A percentile compares a stretch with the other conserved stretches of the same genome.
Evolutionary conservation across 257 asterid species (phyloP).

Genomic region (Scutellaria minor): DNA sequence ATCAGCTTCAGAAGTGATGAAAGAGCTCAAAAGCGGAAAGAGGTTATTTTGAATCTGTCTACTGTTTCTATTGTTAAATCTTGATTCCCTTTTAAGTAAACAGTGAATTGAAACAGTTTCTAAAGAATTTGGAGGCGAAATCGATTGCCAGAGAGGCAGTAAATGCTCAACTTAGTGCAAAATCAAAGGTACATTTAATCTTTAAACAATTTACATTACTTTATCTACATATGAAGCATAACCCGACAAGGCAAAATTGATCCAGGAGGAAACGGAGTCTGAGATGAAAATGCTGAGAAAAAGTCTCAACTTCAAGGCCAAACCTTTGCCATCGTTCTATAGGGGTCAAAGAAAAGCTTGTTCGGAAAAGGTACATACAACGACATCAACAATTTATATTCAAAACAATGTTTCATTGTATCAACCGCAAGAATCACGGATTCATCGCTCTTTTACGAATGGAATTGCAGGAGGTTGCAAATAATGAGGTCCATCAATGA

Average conservation of each 20-base stretch:
- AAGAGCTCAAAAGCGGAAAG: conserved; percentile 55
- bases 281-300: conserved; percentile 42
- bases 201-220: background rate
- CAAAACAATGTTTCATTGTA: too few species aligned
- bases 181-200: conserved; percentile 50
- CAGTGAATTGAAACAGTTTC: conserved; percentile 39
- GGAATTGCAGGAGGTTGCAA: conserved; percentile 27
- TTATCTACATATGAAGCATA: conserved; percentile 16
- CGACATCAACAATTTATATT: background rate
- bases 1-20: conserved; percentile 48
- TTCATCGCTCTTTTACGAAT: background rate
- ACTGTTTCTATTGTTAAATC: background rate
- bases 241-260: conserved; percentile 20
- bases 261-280: conserved; percentile 39
- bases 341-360: conserved; percentile 34
- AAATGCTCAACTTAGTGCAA: conserved; percentile 50
- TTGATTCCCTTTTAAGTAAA: background rate
- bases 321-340: conserved; percentile 46
- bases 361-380: conserved; percentile 28
- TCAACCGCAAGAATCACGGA: background rate
- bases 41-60: conserved; percentile 43
- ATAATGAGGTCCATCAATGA: background rate
- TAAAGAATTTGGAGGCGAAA: conserved; percentile 61
- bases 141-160: conserved; percentile 60
- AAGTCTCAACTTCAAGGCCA: conserved; percentile 43